Evolutionary conservation across 169 alveolate species (phyloP).

Genomic region (Hepatocystis sp.): DNA sequence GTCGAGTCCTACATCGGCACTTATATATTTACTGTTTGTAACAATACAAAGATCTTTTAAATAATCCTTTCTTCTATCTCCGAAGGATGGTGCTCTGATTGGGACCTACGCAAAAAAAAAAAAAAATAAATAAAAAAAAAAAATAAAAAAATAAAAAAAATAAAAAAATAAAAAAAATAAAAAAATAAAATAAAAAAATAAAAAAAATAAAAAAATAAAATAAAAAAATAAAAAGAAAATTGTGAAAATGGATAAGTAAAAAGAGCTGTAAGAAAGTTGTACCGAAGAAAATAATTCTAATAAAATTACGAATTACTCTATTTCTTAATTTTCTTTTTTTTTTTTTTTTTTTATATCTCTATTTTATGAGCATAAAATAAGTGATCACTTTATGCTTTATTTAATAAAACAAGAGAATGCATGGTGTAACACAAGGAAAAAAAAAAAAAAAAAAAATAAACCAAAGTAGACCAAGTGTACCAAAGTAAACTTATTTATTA

Average conservation of each 20-base stretch:
- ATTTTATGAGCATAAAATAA: constrained; percentile 5
- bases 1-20: constrained; percentile 88
- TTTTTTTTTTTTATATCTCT: constrained; percentile 6
- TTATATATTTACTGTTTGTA: constrained; percentile 88
- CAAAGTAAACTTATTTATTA: no score
- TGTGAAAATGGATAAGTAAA: background rate
- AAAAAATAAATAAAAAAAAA: background rate
- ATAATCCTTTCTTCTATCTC: constrained; percentile 91
- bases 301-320: constrained; percentile 12
- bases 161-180: no score
- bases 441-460: no score
- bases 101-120: constrained; percentile 79
- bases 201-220: no score
- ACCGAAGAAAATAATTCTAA: constrained; percentile 38
- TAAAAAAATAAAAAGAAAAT: background rate
- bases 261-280: constrained; percentile 7
- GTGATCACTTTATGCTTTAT: background rate
- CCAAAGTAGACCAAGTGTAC: no score
- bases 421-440: no score
- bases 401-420: background rate
- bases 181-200: no score
- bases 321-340: constrained; percentile 21
- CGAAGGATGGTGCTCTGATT: constrained; percentile 91
- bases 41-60: constrained; percentile 90
- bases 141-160: no score